These are phyloP conservation scores for Sordariomycetes sp. DNA, from an alignment of 2,329 filamentous ascomycete genomes.

Conservation along the genomic window DNA sequence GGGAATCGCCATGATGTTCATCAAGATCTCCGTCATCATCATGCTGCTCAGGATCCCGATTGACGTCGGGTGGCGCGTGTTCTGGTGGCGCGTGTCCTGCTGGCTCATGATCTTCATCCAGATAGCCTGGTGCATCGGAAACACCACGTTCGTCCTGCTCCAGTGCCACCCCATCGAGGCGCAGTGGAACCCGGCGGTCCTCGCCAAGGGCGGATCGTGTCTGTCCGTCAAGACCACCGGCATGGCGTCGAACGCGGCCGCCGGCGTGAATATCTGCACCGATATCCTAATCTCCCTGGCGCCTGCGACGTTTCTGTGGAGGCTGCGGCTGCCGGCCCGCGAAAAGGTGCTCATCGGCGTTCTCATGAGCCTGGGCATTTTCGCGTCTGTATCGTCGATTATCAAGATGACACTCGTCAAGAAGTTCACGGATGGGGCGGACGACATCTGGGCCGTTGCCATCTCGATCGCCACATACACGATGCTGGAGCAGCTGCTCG, in stretches of 20 bases:
- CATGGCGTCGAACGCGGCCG: neutral
- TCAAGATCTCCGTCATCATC: conserved; percentile 4
- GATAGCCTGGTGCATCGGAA: conserved; percentile 2
- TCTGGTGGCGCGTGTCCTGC: conserved; percentile 4
- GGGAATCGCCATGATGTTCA: conserved; percentile 3
- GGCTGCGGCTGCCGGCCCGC: neutral
- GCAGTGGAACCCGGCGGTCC: neutral
- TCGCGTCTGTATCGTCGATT: neutral
- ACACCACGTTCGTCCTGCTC: conserved; percentile 4
- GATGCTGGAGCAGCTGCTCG: conserved; percentile 1
- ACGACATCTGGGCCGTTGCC: neutral
- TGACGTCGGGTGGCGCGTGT: neutral
- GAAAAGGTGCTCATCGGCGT: neutral
- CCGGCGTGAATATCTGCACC: conserved; percentile 4
- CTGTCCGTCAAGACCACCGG: neutral
- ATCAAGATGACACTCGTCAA: neutral
- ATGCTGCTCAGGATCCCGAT: conserved; percentile 1
- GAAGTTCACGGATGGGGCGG: neutral
- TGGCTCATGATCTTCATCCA: conserved; percentile 2
- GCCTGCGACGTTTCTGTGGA: conserved; percentile 4
- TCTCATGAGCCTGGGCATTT: neutral
- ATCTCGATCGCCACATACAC: neutral
- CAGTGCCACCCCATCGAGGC: neutral
- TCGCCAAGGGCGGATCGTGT: neutral
- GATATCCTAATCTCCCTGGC: conserved; percentile 4